These are phyloP conservation scores for Tilletiopsis washingtonensis DNA, from an alignment of 1,284 basidiomycete species.

Conservation along the genomic window DNA sequence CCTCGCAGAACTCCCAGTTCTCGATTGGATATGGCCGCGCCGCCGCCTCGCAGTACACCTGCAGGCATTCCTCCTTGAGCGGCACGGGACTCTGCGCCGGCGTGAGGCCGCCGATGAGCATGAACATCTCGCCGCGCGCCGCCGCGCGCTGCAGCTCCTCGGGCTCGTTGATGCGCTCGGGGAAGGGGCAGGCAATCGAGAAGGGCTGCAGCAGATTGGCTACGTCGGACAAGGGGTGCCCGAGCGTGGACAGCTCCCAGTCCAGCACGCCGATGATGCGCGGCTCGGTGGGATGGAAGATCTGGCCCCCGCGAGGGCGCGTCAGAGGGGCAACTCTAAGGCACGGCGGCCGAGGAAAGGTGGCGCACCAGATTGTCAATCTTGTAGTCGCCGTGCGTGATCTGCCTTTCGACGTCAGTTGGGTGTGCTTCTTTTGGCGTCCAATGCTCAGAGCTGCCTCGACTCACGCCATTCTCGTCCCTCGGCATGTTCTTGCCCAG, in stretches of 20 bases:
- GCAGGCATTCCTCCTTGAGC: constrained; percentile 64
- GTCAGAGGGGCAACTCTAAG: neutral
- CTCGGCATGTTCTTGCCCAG: constrained; percentile 66
- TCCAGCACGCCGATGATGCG: constrained; percentile 88
- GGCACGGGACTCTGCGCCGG: constrained; percentile 54
- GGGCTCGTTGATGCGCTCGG: constrained; percentile 9
- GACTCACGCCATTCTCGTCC: constrained; percentile 49
- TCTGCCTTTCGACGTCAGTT: no score
- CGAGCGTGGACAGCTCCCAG: constrained; percentile 82
- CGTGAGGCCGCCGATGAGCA: constrained; percentile 49
- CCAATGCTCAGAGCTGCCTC: no score
- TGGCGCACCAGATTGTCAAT: constrained; percentile 68
- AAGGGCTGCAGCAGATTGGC: constrained; percentile 74
- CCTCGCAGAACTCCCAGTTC: constrained; percentile 68
- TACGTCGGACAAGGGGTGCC: constrained; percentile 67
- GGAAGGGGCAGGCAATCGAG: constrained; percentile 13
- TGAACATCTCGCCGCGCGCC: constrained; percentile 15
- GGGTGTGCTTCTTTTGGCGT: no score
- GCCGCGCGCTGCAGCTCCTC: constrained; percentile 6
- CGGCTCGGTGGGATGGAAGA: constrained; percentile 87
- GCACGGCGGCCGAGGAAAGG: neutral
- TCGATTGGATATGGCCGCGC: constrained; percentile 62
- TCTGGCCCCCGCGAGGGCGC: constrained; percentile 20
- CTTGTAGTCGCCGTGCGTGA: constrained; percentile 95
- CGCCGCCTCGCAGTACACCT: constrained; percentile 62